A percentile compares a stretch with the other conserved stretches of the same genome.
These are phyloP conservation scores for Breviolum minutum DNA, from an alignment of 73 alveolate genomes.

Conservation along the genomic window DNA sequence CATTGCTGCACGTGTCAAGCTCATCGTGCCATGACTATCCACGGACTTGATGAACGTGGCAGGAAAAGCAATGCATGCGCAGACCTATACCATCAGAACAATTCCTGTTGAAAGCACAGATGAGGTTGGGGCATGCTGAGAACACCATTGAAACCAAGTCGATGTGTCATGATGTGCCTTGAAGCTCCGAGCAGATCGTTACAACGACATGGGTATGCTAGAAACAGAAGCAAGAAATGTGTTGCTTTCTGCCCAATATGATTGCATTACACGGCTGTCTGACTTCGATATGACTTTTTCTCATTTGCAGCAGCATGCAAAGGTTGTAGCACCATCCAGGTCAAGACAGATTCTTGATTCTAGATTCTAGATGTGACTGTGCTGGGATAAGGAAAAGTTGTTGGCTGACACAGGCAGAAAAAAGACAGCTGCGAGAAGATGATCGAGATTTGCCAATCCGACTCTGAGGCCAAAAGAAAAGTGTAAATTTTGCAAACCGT, in stretches of 20 bases:
- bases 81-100: conserved; percentile 52
- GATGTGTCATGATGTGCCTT: neutral
- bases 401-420: neutral
- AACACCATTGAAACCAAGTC: neutral
- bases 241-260: neutral
- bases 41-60: too few species aligned
- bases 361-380: too few species aligned
- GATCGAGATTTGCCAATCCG: neutral
- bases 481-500: too few species aligned
- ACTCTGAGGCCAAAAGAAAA: neutral
- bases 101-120: conserved; percentile 36
- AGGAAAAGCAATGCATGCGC: conserved; percentile 84
- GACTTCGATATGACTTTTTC: neutral
- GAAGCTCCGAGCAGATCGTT: neutral
- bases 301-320: neutral
- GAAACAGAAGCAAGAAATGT: neutral
- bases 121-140: neutral
- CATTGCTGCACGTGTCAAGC: neutral
- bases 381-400: too few species aligned
- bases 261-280: too few species aligned
- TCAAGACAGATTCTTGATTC: too few species aligned
- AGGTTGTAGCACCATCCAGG: too few species aligned
- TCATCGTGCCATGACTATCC: too few species aligned
- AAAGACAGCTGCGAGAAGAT: neutral
- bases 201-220: neutral